phyloP scores from a whole-genome alignment of 192 early-diverging fungal genomes.

The Coemansia sp. region DNA sequence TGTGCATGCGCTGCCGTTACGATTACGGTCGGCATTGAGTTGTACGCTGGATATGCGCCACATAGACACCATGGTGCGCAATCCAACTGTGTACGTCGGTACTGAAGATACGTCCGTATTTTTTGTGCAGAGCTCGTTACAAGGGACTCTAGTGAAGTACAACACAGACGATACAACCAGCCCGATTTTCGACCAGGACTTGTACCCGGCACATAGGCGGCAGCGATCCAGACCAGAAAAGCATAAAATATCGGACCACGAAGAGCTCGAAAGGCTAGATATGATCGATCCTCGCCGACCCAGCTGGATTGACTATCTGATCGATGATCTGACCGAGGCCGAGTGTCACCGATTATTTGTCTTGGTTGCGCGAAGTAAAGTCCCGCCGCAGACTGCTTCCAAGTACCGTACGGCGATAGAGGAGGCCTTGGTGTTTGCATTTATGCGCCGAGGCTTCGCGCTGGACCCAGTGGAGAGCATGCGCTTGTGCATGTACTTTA shows the following conservation, averaged over 20 bases:
- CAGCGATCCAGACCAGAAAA: not conserved
- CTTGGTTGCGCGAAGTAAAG: constrained; percentile 33
- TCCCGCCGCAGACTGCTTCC: constrained; percentile 11
- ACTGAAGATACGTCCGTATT: not conserved
- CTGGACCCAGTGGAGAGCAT: constrained; percentile 34
- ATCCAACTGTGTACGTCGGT: not conserved
- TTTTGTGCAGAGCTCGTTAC: not conserved
- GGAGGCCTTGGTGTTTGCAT: constrained; percentile 47
- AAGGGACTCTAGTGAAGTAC: not conserved
- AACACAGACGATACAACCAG: constrained; percentile 2
- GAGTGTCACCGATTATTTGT: constrained; percentile 29
- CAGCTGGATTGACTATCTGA: constrained; percentile 48
- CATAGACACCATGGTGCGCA: not conserved
- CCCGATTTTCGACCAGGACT: constrained; percentile 14
- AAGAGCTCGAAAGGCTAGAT: not conserved
- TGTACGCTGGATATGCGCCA: constrained; percentile 7
- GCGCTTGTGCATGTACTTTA: constrained; percentile 40
- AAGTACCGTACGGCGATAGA: constrained; percentile 31
- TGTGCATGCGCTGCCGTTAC: constrained; percentile 2
- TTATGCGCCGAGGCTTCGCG: constrained; percentile 32
- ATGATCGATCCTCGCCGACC: constrained; percentile 26
- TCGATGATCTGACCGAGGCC: constrained; percentile 22
- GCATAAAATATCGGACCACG: not conserved
- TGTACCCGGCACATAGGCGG: constrained; percentile 11
- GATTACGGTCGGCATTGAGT: constrained; percentile 24